phyloP scores from a whole-genome alignment of 2,329 filamentous ascomycete genomes.

The Fusarium brevicatenulatum region DNA sequence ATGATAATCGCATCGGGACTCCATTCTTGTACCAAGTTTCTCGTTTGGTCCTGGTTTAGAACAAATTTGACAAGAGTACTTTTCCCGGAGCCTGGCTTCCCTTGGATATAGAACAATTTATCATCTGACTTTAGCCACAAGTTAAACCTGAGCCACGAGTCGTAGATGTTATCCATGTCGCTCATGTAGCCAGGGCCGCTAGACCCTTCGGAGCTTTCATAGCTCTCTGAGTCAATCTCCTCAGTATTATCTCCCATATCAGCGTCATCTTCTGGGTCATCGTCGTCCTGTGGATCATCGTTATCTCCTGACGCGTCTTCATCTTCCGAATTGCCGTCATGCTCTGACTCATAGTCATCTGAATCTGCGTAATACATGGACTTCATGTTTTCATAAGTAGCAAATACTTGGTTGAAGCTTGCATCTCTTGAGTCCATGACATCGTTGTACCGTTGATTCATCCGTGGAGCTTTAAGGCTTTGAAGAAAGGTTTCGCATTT shows the following conservation, averaged over 20 bases:
- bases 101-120: fast-evolving
- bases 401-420: neutral
- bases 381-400: fast-evolving
- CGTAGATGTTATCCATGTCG: fast-evolving
- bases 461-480: neutral
- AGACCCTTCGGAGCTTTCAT: fast-evolving
- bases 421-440: fast-evolving
- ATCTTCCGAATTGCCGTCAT: neutral
- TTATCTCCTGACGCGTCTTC: fast-evolving
- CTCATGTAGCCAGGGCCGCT: fast-evolving
- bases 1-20: neutral
- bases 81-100: fast-evolving
- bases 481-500: fast-evolving
- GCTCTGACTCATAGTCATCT: fast-evolving
- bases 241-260: neutral
- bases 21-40: neutral
- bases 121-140: fast-evolving
- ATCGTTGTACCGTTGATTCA: neutral
- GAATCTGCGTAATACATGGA: fast-evolving
- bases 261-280: neutral
- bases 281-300: neutral
- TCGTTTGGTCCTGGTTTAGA: fast-evolving
- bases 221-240: fast-evolving
- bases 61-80: neutral
- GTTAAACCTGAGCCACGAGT: fast-evolving